phyloP scores from a whole-genome alignment of 2,329 filamentous ascomycete genomes.

The Fusarium tanahbumbuense region DNA sequence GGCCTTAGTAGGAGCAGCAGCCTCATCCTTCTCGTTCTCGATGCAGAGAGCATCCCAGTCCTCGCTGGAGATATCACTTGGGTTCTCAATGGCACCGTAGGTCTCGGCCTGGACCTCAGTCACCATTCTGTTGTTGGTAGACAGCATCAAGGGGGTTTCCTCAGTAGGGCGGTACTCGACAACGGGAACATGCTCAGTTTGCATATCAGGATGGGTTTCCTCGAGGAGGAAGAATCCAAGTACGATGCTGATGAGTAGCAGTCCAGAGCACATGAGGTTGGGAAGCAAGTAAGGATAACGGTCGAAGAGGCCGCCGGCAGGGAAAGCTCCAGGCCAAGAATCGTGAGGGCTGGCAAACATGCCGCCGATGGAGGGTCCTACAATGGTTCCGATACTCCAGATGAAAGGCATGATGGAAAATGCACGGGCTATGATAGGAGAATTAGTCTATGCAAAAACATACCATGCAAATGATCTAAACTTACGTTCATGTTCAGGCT shows the following conservation, averaged over 20 bases:
- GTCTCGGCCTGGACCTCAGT: slow-evolving; percentile 81
- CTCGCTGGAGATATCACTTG: slow-evolving; percentile 53
- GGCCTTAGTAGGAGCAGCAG: slow-evolving; percentile 53
- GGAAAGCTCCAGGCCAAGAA: slow-evolving; percentile 78
- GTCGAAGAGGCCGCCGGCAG: slow-evolving; percentile 75
- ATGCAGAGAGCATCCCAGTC: slow-evolving; percentile 59
- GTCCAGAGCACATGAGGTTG: slow-evolving; percentile 82
- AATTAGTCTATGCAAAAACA: slow-evolving; percentile 3
- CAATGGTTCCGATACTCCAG: slow-evolving; percentile 90
- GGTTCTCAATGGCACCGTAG: slow-evolving; percentile 75
- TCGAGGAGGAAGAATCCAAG: slow-evolving; percentile 84
- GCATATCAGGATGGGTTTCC: slow-evolving; percentile 90
- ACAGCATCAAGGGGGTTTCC: slow-evolving; percentile 80
- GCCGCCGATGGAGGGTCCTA: slow-evolving; percentile 89
- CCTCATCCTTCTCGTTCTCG: slow-evolving; percentile 50
- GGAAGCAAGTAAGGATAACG: slow-evolving; percentile 88
- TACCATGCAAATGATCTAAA: slow-evolving; percentile 39
- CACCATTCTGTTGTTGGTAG: slow-evolving; percentile 75
- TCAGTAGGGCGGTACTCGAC: slow-evolving; percentile 66
- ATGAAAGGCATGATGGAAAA: slow-evolving; percentile 96
- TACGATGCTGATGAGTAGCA: slow-evolving; percentile 83
- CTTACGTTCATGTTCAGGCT: slow-evolving; percentile 87
- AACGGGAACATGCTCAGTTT: slow-evolving; percentile 62
- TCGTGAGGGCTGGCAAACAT: slow-evolving; percentile 82
- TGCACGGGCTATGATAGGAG: slow-evolving; percentile 70